Percentiles rank a stretch among this genome's conserved stretches.
Evolutionary conservation across 2,329 filamentous ascomycete species (phyloP).

Genomic region (Plenodomus biglobosus): DNA sequence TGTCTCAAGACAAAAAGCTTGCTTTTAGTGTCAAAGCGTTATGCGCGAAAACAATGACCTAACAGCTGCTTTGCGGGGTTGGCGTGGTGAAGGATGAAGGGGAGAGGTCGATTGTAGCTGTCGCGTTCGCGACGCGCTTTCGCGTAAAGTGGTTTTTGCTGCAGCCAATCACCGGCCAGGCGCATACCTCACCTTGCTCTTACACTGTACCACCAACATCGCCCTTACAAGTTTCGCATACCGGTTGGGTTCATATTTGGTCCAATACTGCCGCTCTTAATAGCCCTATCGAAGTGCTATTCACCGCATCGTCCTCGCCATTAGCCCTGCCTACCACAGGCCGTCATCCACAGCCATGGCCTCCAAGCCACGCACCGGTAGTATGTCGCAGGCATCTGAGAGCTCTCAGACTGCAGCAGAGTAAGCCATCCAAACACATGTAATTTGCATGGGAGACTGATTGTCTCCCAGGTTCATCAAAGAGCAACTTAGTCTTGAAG

Average conservation of each 20-base stretch:
- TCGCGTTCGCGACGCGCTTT: slow-evolving; percentile 20
- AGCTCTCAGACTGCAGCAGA: slow-evolving; percentile 58
- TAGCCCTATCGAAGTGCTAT: neutral
- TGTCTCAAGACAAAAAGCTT: slow-evolving; percentile 7
- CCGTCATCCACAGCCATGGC: slow-evolving; percentile 23
- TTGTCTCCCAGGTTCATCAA: slow-evolving; percentile 71
- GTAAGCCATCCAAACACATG: slow-evolving; percentile 20
- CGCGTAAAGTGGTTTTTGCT: slow-evolving; percentile 22
- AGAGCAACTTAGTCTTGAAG: slow-evolving; percentile 85
- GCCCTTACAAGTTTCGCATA: neutral
- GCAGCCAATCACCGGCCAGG: slow-evolving; percentile 15
- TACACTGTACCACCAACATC: neutral
- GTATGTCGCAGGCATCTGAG: slow-evolving; percentile 51
- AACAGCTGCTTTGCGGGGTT: neutral
- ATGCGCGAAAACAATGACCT: neutral
- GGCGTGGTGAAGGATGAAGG: slow-evolving; percentile 1
- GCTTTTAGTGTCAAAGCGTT: slow-evolving; percentile 1
- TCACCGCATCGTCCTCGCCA: neutral
- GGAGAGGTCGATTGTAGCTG: slow-evolving; percentile 6
- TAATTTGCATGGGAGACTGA: neutral
- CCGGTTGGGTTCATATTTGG: neutral
- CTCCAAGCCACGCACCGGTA: slow-evolving; percentile 40
- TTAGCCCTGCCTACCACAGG: neutral
- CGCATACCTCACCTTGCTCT: slow-evolving; percentile 9
- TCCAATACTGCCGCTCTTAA: neutral